Conservation (phyloP, 2,329 filamentous ascomycete species). For the Cadophora sp. region DNA sequence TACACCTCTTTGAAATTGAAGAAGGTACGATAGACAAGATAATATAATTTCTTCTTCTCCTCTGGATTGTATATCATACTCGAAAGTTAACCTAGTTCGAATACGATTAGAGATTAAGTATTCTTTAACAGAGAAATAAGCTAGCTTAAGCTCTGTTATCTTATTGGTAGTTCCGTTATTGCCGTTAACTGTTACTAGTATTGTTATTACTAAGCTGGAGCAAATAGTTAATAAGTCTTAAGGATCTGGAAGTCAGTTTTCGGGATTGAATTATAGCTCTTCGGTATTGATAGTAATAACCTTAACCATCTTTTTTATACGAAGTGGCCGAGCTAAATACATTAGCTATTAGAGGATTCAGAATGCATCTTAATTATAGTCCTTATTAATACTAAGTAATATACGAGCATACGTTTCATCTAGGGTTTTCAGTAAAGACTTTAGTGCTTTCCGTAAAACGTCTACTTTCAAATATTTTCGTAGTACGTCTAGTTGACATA, state of each 20-base stretch:
- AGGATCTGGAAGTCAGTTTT: constrained; percentile 38
- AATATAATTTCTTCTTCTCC: no score
- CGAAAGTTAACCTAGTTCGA: no score
- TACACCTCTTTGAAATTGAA: constrained; percentile 11
- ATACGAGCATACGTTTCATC: constrained; percentile 39
- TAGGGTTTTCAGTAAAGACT: constrained; percentile 30
- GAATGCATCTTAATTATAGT: constrained; percentile 34
- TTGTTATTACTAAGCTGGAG: constrained; percentile 11
- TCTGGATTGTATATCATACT: no score
- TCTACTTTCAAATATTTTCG: constrained; percentile 31
- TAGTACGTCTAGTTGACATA: constrained; percentile 42
- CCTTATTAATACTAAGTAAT: constrained; percentile 34
- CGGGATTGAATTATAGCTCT: constrained; percentile 36
- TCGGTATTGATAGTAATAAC: constrained; percentile 40
- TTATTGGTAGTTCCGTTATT: no score
- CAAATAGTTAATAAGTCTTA: constrained; percentile 33
- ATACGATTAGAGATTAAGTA: no score
- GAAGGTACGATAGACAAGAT: no score
- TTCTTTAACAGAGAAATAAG: no score
- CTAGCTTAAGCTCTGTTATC: no score
- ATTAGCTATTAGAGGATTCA: constrained; percentile 40
- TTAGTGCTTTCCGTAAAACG: constrained; percentile 25
- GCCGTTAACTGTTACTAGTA: not conserved
- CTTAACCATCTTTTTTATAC: constrained; percentile 41
- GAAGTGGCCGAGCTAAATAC: constrained; percentile 39